phyloP scores from a whole-genome alignment of 306 rosid genomes.

The Sindora glabra region DNA sequence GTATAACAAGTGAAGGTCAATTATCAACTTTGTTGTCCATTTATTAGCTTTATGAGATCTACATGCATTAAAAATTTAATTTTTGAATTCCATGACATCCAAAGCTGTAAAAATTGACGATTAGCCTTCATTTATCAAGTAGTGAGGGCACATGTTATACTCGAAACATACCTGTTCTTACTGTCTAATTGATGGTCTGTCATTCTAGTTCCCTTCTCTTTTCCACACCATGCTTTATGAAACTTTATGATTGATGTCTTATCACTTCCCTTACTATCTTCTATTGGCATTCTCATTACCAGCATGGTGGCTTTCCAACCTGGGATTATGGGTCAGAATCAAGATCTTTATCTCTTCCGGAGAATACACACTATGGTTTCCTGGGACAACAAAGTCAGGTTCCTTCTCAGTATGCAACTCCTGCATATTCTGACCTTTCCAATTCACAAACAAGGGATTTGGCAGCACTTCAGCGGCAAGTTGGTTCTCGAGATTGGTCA shows the following conservation, averaged over 20 bases:
- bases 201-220: neutral
- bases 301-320: constrained; percentile 16
- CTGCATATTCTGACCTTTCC: constrained; percentile 20
- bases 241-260: neutral
- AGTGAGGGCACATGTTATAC: too few species aligned
- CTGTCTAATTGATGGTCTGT: neutral
- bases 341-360: constrained; percentile 17
- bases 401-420: constrained; percentile 19
- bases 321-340: constrained; percentile 22
- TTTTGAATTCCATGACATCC: too few species aligned
- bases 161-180: too few species aligned
- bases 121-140: too few species aligned
- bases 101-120: too few species aligned
- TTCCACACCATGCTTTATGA: neutral
- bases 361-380: constrained; percentile 18
- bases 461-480: constrained; percentile 29
- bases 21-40: too few species aligned
- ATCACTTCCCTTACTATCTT: neutral
- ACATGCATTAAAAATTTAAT: too few species aligned
- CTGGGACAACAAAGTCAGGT: constrained; percentile 22
- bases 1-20: too few species aligned
- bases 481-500: constrained; percentile 18
- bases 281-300: constrained; percentile 9
- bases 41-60: too few species aligned
- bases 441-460: constrained; percentile 14